Evolutionary conservation across 495 filamentous ascomycete species (phyloP).

Genomic region (Neurospora sp.): DNA sequence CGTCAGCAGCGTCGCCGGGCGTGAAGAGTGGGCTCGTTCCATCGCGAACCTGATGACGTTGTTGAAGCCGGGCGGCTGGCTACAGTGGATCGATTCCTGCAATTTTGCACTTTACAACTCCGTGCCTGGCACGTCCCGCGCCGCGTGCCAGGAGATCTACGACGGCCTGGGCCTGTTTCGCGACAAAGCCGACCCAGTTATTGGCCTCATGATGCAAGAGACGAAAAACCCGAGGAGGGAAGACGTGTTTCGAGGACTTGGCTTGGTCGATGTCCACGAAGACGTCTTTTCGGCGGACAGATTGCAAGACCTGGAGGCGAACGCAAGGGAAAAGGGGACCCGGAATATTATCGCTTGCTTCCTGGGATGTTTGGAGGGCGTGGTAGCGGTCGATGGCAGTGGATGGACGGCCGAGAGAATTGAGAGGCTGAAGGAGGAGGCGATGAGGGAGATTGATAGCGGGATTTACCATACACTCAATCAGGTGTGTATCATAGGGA

Average conservation of each 20-base stretch:
- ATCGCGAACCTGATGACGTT: constrained; percentile 15
- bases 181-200: background rate
- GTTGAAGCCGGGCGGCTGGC: constrained; percentile 19
- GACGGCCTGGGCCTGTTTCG: constrained; percentile 6
- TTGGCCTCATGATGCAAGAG: constrained; percentile 10
- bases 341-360: constrained; percentile 10
- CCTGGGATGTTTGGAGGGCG: constrained; percentile 7
- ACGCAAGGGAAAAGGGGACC: constrained; percentile 6
- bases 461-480: constrained; percentile 12
- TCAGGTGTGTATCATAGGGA: constrained; percentile 11
- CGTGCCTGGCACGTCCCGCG: constrained; percentile 3
- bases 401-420: constrained; percentile 8
- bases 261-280: constrained; percentile 9
- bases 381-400: constrained; percentile 7
- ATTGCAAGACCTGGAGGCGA: constrained; percentile 3
- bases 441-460: constrained; percentile 4
- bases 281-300: constrained; percentile 13
- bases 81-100: constrained; percentile 23
- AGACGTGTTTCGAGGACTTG: background rate
- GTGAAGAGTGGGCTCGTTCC: constrained; percentile 13
- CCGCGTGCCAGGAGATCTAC: constrained; percentile 8
- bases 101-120: constrained; percentile 8
- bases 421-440: constrained; percentile 4
- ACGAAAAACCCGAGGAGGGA: background rate
- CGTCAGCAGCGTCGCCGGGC: constrained; percentile 19